Conservation (phyloP, 345 rosid species). For the Jatropha curcas region DNA sequence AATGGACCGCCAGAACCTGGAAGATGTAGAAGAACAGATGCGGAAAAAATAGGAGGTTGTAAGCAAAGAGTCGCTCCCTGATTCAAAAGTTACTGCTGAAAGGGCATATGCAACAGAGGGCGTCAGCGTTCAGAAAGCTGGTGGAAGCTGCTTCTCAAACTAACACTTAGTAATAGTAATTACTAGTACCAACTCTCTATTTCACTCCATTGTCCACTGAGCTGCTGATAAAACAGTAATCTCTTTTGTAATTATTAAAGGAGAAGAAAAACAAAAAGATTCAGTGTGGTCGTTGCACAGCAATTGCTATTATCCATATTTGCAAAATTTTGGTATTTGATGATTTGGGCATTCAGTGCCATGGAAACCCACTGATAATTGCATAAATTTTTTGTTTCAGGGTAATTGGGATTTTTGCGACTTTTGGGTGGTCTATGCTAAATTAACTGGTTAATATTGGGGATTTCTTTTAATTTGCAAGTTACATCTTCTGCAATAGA, state of each 20-base stretch:
- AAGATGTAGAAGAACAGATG: conserved; percentile 60
- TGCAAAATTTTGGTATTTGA: no score
- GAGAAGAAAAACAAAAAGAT: no score
- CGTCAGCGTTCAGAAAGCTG: conserved; percentile 57
- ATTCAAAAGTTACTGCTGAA: conserved; percentile 56
- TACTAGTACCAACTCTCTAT: conserved; percentile 41
- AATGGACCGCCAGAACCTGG: conserved; percentile 48
- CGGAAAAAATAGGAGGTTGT: conserved; percentile 67
- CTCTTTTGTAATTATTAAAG: neutral
- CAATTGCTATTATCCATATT: no score
- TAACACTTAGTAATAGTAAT: neutral
- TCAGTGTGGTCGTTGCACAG: no score
- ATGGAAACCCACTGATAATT: no score
- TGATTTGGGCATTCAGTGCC: no score
- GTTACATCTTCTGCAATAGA: no score
- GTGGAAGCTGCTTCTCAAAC: conserved; percentile 45
- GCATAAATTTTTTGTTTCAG: no score
- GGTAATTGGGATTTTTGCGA: no score
- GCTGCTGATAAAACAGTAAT: neutral
- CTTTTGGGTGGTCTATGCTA: no score
- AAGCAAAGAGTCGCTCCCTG: conserved; percentile 44
- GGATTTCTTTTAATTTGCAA: no score
- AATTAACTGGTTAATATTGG: no score
- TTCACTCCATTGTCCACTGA: conserved; percentile 27
- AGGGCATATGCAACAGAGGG: conserved; percentile 51